These are phyloP conservation scores for Lizonia empirigonia DNA, from an alignment of 2,329 filamentous ascomycete species.

Conservation along the genomic window DNA sequence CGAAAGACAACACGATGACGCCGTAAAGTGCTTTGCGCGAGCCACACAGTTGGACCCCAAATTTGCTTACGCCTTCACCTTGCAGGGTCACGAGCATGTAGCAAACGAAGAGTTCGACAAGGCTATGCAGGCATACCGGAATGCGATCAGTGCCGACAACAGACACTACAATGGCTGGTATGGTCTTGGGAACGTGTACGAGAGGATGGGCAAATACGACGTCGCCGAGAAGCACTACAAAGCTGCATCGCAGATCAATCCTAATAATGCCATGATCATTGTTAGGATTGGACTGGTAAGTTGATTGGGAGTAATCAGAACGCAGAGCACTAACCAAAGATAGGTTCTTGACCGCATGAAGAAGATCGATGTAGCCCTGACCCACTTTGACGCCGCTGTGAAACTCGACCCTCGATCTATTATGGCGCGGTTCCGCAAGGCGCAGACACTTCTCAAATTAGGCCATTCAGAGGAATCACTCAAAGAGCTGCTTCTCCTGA, in stretches of 20 bases:
- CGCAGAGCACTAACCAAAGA: neutral
- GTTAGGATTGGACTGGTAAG: constrained; percentile 86
- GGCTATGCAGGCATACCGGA: constrained; percentile 83
- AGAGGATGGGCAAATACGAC: constrained; percentile 88
- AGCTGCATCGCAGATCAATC: constrained; percentile 86
- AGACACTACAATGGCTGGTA: constrained; percentile 99
- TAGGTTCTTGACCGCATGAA: constrained; percentile 79
- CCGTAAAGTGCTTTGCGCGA: constrained; percentile 90
- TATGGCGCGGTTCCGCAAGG: constrained; percentile 90
- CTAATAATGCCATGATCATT: constrained; percentile 88
- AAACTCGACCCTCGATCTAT: constrained; percentile 80
- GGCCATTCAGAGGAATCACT: constrained; percentile 72
- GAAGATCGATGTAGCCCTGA: constrained; percentile 76
- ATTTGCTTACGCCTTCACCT: constrained; percentile 93
- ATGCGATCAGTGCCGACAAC: constrained; percentile 81
- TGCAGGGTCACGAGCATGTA: constrained; percentile 95
- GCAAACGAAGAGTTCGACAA: constrained; percentile 98
- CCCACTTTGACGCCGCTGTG: constrained; percentile 81
- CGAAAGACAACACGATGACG: constrained; percentile 90
- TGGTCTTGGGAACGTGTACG: constrained; percentile 79
- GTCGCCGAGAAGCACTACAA: constrained; percentile 92
- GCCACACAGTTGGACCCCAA: constrained; percentile 88
- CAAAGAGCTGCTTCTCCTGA: constrained; percentile 82
- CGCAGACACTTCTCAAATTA: constrained; percentile 81
- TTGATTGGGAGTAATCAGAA: neutral